Conservation (phyloP, 2,329 filamentous ascomycete species). For the Beauveria medogensis region DNA sequence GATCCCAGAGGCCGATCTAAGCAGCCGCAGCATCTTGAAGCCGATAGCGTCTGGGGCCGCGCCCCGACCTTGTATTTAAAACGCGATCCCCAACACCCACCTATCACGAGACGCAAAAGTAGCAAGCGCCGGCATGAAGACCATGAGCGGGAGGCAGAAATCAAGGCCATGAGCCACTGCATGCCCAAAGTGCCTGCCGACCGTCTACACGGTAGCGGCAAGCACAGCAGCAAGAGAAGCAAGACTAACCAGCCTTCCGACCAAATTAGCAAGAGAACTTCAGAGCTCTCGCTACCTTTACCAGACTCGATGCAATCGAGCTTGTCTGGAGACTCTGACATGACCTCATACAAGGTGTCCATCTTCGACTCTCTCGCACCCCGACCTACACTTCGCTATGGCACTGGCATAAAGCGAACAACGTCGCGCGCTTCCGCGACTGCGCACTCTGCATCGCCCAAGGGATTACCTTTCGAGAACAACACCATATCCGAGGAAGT, state of each 20-base stretch:
- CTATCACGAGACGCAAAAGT: conserved; percentile 58
- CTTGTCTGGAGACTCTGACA: conserved; percentile 67
- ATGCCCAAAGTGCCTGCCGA: conserved; percentile 56
- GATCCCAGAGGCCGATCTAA: conserved; percentile 19
- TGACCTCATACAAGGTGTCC: conserved; percentile 68
- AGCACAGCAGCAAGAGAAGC: conserved; percentile 58
- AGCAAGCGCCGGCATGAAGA: conserved; percentile 73
- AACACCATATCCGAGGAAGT: conserved; percentile 53
- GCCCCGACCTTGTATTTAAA: conserved; percentile 52
- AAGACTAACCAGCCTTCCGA: conserved; percentile 43
- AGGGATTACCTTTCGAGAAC: conserved; percentile 42
- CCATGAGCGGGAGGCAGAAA: conserved; percentile 74
- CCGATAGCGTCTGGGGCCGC: conserved; percentile 21
- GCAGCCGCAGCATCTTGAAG: conserved; percentile 10
- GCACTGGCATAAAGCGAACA: conserved; percentile 53
- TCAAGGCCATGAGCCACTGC: conserved; percentile 71
- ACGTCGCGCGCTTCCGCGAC: conserved; percentile 37
- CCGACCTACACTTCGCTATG: conserved; percentile 72
- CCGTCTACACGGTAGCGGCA: conserved; percentile 37
- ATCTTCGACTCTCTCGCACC: conserved; percentile 75
- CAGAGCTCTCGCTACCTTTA: conserved; percentile 67
- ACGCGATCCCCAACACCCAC: conserved; percentile 42
- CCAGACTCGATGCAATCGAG: conserved; percentile 69
- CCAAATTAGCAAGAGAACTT: conserved; percentile 54
- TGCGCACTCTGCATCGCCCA: conserved; percentile 40